phyloP scores from a whole-genome alignment of 2,329 filamentous ascomycete genomes.

The Plenodomus lindquistii region DNA sequence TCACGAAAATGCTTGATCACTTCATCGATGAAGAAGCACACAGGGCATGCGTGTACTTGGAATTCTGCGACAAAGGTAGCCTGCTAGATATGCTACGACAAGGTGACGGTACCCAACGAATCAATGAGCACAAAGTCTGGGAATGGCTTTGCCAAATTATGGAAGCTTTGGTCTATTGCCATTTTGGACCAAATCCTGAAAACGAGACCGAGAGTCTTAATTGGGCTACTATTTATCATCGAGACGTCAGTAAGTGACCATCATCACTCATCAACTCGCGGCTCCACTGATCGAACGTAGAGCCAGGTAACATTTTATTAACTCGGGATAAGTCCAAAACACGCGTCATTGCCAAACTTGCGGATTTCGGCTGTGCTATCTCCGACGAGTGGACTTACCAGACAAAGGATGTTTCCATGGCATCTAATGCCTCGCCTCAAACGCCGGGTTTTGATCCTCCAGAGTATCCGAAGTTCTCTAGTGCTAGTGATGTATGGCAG shows the following conservation, averaged over 20 bases:
- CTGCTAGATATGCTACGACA: slow-evolving; percentile 4
- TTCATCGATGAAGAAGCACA: slow-evolving; percentile 8
- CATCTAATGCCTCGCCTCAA: neutral
- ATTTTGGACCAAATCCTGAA: slow-evolving; percentile 15
- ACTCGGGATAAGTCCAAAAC: slow-evolving; percentile 1
- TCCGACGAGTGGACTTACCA: slow-evolving; percentile 8
- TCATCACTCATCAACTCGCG: no score
- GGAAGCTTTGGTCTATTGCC: slow-evolving; percentile 13
- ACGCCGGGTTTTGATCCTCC: slow-evolving; percentile 19
- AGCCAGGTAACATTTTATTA: slow-evolving; percentile 23
- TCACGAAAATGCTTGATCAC: slow-evolving; percentile 16
- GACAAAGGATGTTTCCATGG: neutral
- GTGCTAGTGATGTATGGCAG: slow-evolving; percentile 21
- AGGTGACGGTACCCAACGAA: neutral
- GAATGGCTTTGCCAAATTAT: slow-evolving; percentile 17
- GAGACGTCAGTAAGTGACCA: slow-evolving; percentile 11
- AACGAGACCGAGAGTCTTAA: slow-evolving; percentile 4
- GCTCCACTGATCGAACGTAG: neutral
- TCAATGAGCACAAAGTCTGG: slow-evolving; percentile 18
- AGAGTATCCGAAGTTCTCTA: slow-evolving; percentile 12
- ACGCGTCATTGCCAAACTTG: slow-evolving; percentile 19
- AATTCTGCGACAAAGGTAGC: slow-evolving; percentile 16
- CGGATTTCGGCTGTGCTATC: slow-evolving; percentile 19
- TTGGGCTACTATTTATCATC: slow-evolving; percentile 21
- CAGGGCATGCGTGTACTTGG: slow-evolving; percentile 15